Evolutionary conservation across 345 rosid genomes (phyloP), one percentile per base, ranked within the genome.

Genomic region (Lagerstroemia speciosa): DNA sequence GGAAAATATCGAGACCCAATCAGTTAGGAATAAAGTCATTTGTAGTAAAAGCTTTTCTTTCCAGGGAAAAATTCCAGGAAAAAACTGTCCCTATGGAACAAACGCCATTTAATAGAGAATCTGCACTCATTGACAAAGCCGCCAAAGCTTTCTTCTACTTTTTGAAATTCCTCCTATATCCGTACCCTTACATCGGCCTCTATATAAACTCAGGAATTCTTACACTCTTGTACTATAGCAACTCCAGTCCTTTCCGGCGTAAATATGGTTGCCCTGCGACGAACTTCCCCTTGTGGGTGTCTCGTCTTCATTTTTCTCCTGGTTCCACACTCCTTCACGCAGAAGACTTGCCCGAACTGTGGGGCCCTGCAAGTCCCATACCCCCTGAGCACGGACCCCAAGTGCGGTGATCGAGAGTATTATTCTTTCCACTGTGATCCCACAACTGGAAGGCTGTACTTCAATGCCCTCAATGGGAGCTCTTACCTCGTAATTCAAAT

Each of bases 371-470:
- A 74, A 22, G 76, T 86, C 41, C 85, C 88, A n/a, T 86, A 86
- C 66, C 88, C 91, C 32, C 77, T 86, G 7, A 86, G 91, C 80
- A 86, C 88, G 22, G 62, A 65, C 38, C 78, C 86, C 38, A n/a
- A 45, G 31, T 86, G 90, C 27, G 90, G 90, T 32, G 79, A 86
- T 41, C 83, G 81, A 1, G 33, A 73, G 46, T 86, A 86, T 55
- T 74, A 86, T 50, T 76, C 75, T 65, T 75, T 86, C 52, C 85
- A 73, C 7, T 84, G 88, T 33, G 86, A 84, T 57, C 34, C 71
- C 1, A 62, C 20, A 14, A 53, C 83, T 24, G 72, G 69, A 12
- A 74, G 81, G n/a, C 92, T 84, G 20, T 85, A 74, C 78, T 80
- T 84, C 26, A 77, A 82, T 34, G 74, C 86, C 26, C 46, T 80